Base-by-base conservation (phyloP, 768 basidiomycete species). In the Collybia mongolica region DNA sequence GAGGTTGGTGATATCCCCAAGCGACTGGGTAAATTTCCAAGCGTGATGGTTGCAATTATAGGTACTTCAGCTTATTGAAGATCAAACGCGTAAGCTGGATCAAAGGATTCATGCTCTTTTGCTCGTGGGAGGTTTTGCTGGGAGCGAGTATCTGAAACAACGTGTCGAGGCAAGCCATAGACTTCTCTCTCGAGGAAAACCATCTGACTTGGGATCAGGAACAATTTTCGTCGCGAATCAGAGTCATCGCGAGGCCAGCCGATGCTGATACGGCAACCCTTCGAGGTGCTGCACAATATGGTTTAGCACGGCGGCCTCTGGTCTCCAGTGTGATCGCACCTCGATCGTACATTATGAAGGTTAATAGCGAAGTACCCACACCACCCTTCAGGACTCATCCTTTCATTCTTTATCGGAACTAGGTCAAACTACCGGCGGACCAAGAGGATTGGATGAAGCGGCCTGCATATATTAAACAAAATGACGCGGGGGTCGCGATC, bases 401-500 rank as follows among this genome's bases (percentile, higher is more conserved):
- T 42, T 44, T 36, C n/a, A n/a, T n/a, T n/a, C n/a, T n/a, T n/a
- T n/a, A n/a, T 51, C 57, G 44, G 52, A 38, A 20, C 46, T 51
- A 90, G 87, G 91, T 93, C 54, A 93, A 93, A 66, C 76, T 95
- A 22, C 92, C 91, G 38, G 91, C 91, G 26, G 93, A 93, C 44
- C 77, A 77, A 52, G 90, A 93, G 60, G 92, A 95, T 66, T 86
- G 82, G 73, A 68, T 83, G 64, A 89, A 86, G 62, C 76, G 93
- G n/a, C 92, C 92, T 1, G 90, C 85, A 3, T 95, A 92, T 62
- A 88, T 94, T 59, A 81, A 68, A 48, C 77, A 77, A 49, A 93
- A 93, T 69, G 83, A 83, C 60, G 88, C 86, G 3, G 88, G 83
- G 6, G 77, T 85, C 51, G 60, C 83, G 5, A 87, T 93, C 52